phyloP scores from a whole-genome alignment of 208 protist species.

The Angomonas deanei region DNA sequence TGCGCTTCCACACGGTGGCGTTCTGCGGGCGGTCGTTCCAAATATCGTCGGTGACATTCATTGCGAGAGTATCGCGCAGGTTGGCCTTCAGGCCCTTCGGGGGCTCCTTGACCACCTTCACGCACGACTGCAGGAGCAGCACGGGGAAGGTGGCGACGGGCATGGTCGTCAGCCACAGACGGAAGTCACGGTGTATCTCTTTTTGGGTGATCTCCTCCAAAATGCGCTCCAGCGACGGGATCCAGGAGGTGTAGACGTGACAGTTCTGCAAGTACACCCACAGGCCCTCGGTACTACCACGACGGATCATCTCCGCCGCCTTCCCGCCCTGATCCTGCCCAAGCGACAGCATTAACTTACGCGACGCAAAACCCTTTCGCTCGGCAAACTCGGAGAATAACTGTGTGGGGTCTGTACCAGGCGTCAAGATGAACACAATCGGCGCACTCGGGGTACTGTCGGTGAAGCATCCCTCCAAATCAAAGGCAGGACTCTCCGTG shows the following conservation, averaged over 20 bases:
- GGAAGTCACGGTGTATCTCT: slow-evolving; percentile 88
- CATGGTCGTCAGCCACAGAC: slow-evolving; percentile 96
- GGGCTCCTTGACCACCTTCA: slow-evolving; percentile 97
- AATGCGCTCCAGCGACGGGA: slow-evolving; percentile 90
- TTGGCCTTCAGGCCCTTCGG: slow-evolving; percentile 95
- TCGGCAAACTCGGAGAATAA: slow-evolving; percentile 92
- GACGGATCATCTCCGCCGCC: slow-evolving; percentile 87
- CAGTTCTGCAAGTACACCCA: slow-evolving; percentile 97
- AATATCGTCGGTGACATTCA: slow-evolving; percentile 58
- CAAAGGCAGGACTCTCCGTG: slow-evolving; percentile 87
- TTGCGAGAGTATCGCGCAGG: slow-evolving; percentile 82
- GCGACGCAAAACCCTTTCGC: slow-evolving; percentile 85
- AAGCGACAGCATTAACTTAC: slow-evolving; percentile 90
- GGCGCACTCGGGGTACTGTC: slow-evolving; percentile 88
- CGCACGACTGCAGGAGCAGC: slow-evolving; percentile 91
- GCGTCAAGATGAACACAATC: slow-evolving; percentile 94
- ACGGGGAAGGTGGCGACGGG: slow-evolving; percentile 91
- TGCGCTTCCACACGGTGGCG: slow-evolving; percentile 76
- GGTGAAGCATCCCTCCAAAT: slow-evolving; percentile 86
- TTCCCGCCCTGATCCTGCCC: slow-evolving; percentile 95
- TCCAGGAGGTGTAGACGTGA: slow-evolving; percentile 94
- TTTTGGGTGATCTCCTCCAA: slow-evolving; percentile 74
- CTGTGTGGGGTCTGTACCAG: slow-evolving; percentile 92
- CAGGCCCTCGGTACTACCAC: slow-evolving; percentile 61
- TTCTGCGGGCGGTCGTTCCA: slow-evolving; percentile 84